Percentiles rank a stretch among this genome's conserved stretches.
phyloP scores from a whole-genome alignment of 2,329 filamentous ascomycete species.

The Penicillium sp. region DNA sequence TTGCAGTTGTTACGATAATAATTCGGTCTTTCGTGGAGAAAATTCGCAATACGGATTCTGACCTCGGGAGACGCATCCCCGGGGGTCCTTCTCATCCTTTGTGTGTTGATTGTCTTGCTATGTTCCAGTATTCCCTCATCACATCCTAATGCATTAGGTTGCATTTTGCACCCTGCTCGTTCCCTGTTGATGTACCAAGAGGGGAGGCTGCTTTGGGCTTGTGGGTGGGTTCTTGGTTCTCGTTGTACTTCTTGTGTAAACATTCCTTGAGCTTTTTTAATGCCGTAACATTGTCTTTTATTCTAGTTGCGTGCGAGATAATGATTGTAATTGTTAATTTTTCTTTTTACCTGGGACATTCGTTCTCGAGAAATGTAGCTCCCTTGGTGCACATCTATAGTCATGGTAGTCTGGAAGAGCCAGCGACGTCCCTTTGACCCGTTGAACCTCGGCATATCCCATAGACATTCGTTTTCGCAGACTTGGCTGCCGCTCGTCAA shows the following conservation, averaged over 20 bases:
- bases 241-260: conserved; percentile 21
- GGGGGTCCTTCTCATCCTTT: conserved; percentile 19
- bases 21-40: conserved; percentile 35
- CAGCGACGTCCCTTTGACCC: too few species aligned
- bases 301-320: conserved; percentile 1
- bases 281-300: conserved; percentile 7
- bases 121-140: conserved; percentile 12
- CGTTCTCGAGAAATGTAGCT: neutral
- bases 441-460: neutral
- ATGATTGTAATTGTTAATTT: conserved; percentile 5
- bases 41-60: conserved; percentile 25
- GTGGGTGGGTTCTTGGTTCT: neutral
- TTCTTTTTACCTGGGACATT: neutral
- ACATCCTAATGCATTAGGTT: conserved; percentile 23
- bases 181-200: conserved; percentile 4
- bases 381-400: neutral
- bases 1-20: conserved; percentile 43
- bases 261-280: conserved; percentile 21
- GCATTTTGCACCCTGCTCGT: conserved; percentile 11
- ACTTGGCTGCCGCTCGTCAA: neutral
- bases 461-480: neutral
- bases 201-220: conserved; percentile 1
- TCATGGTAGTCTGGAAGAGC: neutral
- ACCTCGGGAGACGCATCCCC: conserved; percentile 15
- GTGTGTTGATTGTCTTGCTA: conserved; percentile 14